Percentiles rank a stretch among this genome's conserved stretches.
Evolutionary conservation across 139 green algal species (phyloP).

Genomic region (Tetraselmis chui): DNA sequence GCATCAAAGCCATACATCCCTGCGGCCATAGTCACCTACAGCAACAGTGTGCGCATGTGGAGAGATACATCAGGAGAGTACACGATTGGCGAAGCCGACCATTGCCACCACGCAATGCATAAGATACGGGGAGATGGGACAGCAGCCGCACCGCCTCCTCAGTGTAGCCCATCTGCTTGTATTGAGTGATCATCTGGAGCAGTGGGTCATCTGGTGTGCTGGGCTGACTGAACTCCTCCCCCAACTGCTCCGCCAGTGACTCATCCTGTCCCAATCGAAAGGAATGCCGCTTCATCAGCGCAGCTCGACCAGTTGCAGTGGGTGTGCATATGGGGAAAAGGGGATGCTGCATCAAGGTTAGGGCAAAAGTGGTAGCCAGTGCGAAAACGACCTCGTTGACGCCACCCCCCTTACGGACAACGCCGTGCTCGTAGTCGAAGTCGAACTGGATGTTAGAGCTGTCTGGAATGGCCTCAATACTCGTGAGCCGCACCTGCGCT

Average conservation of each 20-base stretch:
- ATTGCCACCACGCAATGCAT: too few species aligned
- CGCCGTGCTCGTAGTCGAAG: not conserved
- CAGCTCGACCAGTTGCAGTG: too few species aligned
- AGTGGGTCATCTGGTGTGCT: not conserved
- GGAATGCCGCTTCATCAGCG: too few species aligned
- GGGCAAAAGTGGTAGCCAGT: too few species aligned
- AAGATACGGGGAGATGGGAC: too few species aligned
- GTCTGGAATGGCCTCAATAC: not conserved
- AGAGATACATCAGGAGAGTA: too few species aligned
- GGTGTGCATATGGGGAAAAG: too few species aligned
- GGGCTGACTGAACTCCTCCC: not conserved
- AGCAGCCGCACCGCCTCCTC: not conserved
- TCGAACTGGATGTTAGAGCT: not conserved
- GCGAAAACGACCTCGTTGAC: too few species aligned
- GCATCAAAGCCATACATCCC: not conserved
- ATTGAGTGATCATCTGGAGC: not conserved
- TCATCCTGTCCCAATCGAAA: too few species aligned
- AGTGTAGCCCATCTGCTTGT: not conserved
- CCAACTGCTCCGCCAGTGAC: not conserved
- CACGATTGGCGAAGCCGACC: too few species aligned
- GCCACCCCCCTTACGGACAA: not conserved
- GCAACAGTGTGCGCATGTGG: too few species aligned
- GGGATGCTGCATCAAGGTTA: too few species aligned
- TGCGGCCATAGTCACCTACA: not conserved
- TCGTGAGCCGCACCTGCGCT: not conserved